A percentile compares a stretch with the other conserved stretches of the same genome.
phyloP scores from a whole-genome alignment of 257 asterid species.

The Oldenlandia corymbosa region DNA sequence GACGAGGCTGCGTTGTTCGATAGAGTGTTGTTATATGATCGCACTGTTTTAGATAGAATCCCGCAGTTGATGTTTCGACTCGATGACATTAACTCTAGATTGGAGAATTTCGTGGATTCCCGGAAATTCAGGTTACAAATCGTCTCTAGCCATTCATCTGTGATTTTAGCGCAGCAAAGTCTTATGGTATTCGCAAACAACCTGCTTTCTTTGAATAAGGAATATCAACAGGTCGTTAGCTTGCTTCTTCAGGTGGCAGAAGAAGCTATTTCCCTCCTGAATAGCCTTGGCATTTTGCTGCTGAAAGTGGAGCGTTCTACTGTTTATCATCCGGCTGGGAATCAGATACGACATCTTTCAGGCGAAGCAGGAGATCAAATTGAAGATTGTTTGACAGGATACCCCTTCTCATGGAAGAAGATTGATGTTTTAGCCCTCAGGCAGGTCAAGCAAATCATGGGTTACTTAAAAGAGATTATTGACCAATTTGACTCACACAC shows the following conservation, averaged over 20 bases:
- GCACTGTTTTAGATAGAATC: not conserved
- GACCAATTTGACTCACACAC: not conserved
- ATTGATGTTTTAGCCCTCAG: no score
- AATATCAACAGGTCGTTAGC: not conserved
- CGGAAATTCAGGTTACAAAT: not conserved
- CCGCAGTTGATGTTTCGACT: not conserved
- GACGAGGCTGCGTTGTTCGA: not conserved
- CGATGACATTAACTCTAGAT: not conserved
- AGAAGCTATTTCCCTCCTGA: not conserved
- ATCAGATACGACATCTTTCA: no score
- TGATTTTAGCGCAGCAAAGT: not conserved
- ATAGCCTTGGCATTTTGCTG: not conserved
- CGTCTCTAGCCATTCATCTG: not conserved
- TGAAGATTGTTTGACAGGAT: not conserved
- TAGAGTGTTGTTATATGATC: not conserved
- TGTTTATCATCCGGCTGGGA: not conserved
- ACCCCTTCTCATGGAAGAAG: not conserved
- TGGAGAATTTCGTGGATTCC: not conserved
- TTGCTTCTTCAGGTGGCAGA: not conserved
- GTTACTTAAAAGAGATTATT: no score
- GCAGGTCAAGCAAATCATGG: not conserved
- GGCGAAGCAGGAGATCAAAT: not conserved
- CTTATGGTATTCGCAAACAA: not conserved
- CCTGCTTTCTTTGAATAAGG: not conserved
- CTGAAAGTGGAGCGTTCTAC: not conserved